Evolutionary conservation across 257 asterid genomes (phyloP), one percentile per base, ranked within the genome.

Genomic region (Lycium barbarum): DNA sequence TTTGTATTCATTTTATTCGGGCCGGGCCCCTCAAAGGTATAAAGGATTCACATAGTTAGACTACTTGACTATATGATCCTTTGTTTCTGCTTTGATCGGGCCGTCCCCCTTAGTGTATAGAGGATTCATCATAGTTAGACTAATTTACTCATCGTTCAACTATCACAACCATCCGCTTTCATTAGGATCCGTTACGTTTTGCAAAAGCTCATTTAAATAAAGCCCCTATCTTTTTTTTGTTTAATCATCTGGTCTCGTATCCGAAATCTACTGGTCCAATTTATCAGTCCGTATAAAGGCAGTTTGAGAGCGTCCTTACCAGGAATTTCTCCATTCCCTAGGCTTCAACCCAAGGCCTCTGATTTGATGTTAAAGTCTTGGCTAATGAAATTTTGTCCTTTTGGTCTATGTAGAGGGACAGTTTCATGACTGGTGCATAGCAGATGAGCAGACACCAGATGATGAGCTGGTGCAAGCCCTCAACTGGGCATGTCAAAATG

Each of bases 401-500:
- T 55, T 22, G 2, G 15, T 73, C 20, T 58, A 14, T 66, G 33
- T 63, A 91, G 98, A 90, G 81, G 97, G 87, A 57, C 97, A 95
- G 87, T 90, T 83, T 84, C 94, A 90, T 83, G 94, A 93, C 9
- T 94, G 92, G 89, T 95, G 99, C 94, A 80, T 93, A 84, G 98
- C 98, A 6, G 98, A 97, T 63, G 97, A 89, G 90, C 99, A 97
- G 85, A 85, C 92, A 0, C 89, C 92, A 9, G 98, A 91, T 15
- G 94, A 84, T 0, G 92, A 86, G 84, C 80, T 95, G 87, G 65
- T 80, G 88, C 83, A 54, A 5, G 98, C 98, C 3, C 79, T 88
- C 87, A 88, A 84, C 35, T 95, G 98, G 99, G 98, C 98, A 2
- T 97, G 98, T 43, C 76, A 76, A 33, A 94, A 94, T 72, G 99